Conservation (phyloP, 2,329 filamentous ascomycete species). For the Phaeosphaeria sp. region DNA sequence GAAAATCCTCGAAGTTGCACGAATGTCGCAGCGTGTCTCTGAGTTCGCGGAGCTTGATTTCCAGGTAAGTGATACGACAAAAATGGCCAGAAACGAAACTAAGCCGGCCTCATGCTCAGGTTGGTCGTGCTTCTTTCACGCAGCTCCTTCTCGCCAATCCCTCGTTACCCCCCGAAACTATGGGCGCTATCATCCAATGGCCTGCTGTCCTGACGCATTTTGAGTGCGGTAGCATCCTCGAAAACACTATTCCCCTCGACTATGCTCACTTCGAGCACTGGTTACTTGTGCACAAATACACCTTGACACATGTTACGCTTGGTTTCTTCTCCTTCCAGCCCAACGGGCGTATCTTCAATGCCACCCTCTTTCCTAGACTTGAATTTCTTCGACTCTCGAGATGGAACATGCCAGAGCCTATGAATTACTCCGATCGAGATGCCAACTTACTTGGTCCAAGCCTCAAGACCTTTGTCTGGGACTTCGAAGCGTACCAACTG, state of each 20-base stretch:
- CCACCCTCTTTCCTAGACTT: constrained; percentile 17
- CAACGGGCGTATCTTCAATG: constrained; percentile 13
- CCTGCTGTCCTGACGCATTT: constrained; percentile 12
- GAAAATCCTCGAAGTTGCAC: not conserved
- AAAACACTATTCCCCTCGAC: constrained; percentile 6
- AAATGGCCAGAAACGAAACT: too few species aligned
- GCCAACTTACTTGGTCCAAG: constrained; percentile 13
- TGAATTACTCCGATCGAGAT: constrained; percentile 7
- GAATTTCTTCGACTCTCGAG: constrained; percentile 13
- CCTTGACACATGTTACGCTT: constrained; percentile 12
- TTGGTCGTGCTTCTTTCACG: not conserved
- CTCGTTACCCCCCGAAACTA: not conserved
- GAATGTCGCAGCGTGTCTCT: constrained; percentile 2
- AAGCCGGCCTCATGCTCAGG: too few species aligned
- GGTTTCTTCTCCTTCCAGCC: constrained; percentile 1
- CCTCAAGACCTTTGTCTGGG: constrained; percentile 12
- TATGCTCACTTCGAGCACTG: constrained; percentile 15
- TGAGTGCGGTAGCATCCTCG: constrained; percentile 2
- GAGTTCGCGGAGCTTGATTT: not conserved
- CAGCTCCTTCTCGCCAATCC: not conserved
- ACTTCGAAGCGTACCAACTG: constrained; percentile 10
- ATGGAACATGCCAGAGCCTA: constrained; percentile 6
- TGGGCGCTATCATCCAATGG: constrained; percentile 8
- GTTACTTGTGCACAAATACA: constrained; percentile 10
- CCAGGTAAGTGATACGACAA: constrained; percentile 1